These are phyloP conservation scores for Forsythia viridissima DNA, from an alignment of 257 asterid species.

Conservation along the genomic window DNA sequence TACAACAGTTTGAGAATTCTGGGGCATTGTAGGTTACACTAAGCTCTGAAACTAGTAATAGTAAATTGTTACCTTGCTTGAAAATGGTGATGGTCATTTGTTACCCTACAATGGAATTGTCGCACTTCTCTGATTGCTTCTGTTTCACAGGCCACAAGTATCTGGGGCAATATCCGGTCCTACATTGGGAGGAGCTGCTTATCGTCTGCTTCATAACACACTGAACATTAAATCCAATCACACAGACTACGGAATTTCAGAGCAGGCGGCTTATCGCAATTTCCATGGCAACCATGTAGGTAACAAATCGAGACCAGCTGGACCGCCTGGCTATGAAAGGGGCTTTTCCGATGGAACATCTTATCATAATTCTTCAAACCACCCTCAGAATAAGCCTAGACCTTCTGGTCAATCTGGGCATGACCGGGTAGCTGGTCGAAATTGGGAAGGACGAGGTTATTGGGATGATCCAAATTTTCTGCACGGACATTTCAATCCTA, in stretches of 20 bases:
- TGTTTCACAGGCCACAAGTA: constrained; percentile 66
- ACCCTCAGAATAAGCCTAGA: constrained; percentile 42
- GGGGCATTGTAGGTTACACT: neutral
- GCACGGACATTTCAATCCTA: constrained; percentile 35
- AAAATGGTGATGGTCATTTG: constrained; percentile 5
- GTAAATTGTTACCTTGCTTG: neutral
- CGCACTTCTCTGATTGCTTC: constrained; percentile 10
- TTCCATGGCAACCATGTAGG: constrained; percentile 38
- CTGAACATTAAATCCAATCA: constrained; percentile 53
- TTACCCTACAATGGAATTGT: neutral
- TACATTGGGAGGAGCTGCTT: constrained; percentile 86
- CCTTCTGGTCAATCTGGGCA: constrained; percentile 46
- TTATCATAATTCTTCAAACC: constrained; percentile 33
- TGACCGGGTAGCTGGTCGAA: constrained; percentile 40
- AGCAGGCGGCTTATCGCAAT: constrained; percentile 37
- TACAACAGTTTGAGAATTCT: constrained; percentile 14
- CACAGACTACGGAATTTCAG: constrained; percentile 25
- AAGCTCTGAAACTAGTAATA: neutral
- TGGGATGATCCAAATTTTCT: constrained; percentile 36
- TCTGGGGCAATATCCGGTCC: constrained; percentile 88
- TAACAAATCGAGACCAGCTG: constrained; percentile 65
- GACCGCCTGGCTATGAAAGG: constrained; percentile 74
- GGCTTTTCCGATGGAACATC: constrained; percentile 42
- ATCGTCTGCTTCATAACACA: constrained; percentile 75
- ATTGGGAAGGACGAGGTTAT: constrained; percentile 42